These are phyloP conservation scores for Bipolaris oryzae DNA, from an alignment of 2,329 filamentous ascomycete genomes.

Conservation along the genomic window DNA sequence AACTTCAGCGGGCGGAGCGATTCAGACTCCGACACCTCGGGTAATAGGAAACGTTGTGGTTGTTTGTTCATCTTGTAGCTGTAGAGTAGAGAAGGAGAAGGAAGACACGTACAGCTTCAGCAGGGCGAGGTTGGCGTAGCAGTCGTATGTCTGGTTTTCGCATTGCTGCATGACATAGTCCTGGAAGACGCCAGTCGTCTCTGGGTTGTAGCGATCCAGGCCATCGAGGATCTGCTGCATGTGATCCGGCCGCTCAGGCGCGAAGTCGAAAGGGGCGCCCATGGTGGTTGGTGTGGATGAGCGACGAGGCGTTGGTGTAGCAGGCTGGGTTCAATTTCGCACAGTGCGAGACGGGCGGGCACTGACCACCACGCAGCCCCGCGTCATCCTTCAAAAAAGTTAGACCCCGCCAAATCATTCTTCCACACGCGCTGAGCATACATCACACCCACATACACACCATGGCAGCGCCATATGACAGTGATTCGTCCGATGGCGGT, in stretches of 20 bases:
- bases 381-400: conserved; percentile 16
- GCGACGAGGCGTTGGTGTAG: conserved; percentile 29
- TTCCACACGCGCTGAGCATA: not conserved
- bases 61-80: conserved; percentile 72
- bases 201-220: conserved; percentile 97
- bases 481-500: conserved; percentile 76
- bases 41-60: conserved; percentile 98
- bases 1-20: conserved; percentile 70
- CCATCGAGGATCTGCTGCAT: conserved; percentile 95
- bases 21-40: conserved; percentile 69
- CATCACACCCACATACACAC: not conserved
- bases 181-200: conserved; percentile 92
- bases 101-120: conserved; percentile 82
- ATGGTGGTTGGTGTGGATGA: conserved; percentile 47
- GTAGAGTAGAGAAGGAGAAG: conserved; percentile 13
- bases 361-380: conserved; percentile 15
- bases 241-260: conserved; percentile 87
- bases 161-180: conserved; percentile 94
- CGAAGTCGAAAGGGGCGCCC: conserved; percentile 75
- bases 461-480: conserved; percentile 79
- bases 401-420: conserved; percentile 13
- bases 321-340: conserved; percentile 25
- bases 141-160: conserved; percentile 91
- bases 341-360: conserved; percentile 22
- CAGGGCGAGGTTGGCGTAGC: conserved; percentile 94